A percentile compares a stretch with the other conserved stretches of the same genome.
Conservation (phyloP, 352 stramenopile genomes). For the Pythium insidiosum region DNA sequence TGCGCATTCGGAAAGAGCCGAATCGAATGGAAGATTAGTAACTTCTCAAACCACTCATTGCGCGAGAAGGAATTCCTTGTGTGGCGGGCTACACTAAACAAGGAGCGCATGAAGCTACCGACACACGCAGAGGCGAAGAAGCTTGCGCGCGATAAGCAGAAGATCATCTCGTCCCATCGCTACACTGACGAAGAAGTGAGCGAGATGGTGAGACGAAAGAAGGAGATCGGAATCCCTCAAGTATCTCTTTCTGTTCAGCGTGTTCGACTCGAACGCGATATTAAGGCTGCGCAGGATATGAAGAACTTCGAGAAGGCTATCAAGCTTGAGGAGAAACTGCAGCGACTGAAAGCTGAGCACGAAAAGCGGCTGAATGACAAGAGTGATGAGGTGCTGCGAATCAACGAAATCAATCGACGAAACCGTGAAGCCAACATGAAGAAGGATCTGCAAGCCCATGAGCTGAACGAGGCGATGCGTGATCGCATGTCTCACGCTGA, state of each 20-base stretch:
- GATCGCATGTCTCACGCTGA: conserved; percentile 81
- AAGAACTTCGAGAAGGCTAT: conserved; percentile 85
- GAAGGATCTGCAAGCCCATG: conserved; percentile 69
- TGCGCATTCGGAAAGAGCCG: conserved; percentile 76
- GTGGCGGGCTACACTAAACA: conserved; percentile 75
- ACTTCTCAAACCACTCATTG: conserved; percentile 64
- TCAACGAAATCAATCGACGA: conserved; percentile 80
- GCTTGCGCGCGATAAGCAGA: conserved; percentile 49
- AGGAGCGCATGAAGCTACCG: conserved; percentile 62
- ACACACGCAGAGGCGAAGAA: conserved; percentile 67
- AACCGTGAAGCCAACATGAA: conserved; percentile 79
- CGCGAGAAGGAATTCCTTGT: conserved; percentile 74
- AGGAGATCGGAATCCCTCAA: conserved; percentile 43
- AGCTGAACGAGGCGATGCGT: conserved; percentile 64
- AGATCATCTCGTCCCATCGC: conserved; percentile 58
- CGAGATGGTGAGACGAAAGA: conserved; percentile 72
- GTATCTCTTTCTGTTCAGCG: conserved; percentile 72
- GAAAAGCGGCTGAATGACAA: conserved; percentile 67
- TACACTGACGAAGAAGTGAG: conserved; percentile 79
- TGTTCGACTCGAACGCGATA: conserved; percentile 71
- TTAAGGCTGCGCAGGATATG: conserved; percentile 73
- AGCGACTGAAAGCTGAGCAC: conserved; percentile 56
- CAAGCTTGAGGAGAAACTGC: conserved; percentile 54
- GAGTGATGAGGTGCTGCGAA: conserved; percentile 72
- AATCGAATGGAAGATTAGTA: conserved; percentile 66